Base-by-base conservation (phyloP, 768 basidiomycete species). In the Tremella yokohamensis region DNA sequence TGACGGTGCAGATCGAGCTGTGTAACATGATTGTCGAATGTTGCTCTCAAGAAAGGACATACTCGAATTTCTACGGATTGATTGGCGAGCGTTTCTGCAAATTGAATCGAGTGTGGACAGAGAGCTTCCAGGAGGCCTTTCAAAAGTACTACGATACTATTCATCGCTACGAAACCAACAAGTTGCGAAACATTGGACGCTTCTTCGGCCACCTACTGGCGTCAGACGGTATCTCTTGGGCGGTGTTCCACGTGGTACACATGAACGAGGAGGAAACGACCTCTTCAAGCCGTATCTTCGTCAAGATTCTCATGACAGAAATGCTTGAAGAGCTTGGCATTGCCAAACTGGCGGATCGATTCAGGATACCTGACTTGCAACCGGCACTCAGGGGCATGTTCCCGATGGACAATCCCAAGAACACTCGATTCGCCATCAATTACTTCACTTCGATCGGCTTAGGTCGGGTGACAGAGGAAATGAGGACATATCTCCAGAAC, bases 11-110 rank as follows among this genome's bases (percentile, higher is more conserved):
- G 90, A 88, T 90, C 66, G 94, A 97, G 75, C 78, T 99, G 57
- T 84, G 89, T 75, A 97, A 98, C 81, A 99, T 99, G 96, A 84
- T 99, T 62, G 89, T 99, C 77, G 94, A 98, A 71, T 99, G 96
- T 87, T 98, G 96, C 76, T 98, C 96, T 1, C 96, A 99, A 80
- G 96, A 98, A 76, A 88, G 96, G 13, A 92, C 94, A 0, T 99
- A 97, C 77, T 90, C 89, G 1, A 88, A 83, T n/a, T 98, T 96
- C 81, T 99, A 93, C 70, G 96, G 96, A 12, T 84, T 98, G 19
- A 82, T 96, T 62, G 91, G 91, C 54, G 96, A 99, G 76, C 88
- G 96, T 19, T 92, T 99, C 79, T 87, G 88, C 79, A 93, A 96
- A 78, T 83, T 98, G 71, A 94, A 96, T 78, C 87, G 90, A 19